Base-by-base conservation (phyloP, 1,139 yeast species). In the Yamadazyma epiphylla region DNA sequence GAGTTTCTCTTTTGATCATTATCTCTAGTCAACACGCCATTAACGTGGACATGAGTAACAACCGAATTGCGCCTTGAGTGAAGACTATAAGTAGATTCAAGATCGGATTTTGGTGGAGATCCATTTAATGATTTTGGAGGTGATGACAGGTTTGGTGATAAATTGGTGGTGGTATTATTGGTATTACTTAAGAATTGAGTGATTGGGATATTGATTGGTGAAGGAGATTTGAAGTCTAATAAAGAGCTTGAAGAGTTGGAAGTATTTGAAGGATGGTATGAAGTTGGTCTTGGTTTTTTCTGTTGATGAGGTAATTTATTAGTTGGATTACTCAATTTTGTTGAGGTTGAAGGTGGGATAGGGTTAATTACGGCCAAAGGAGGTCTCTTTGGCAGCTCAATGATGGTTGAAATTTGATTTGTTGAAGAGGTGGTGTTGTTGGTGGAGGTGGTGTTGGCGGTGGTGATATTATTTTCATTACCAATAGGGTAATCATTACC, bases 201-300 rank as follows among this genome's bases (percentile, higher is more conserved):
- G 25, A 59, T 52, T 10, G 67, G 60, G 14, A 56, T 42, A n/a
- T 60, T 58, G 4, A 61, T 49, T 7, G 66, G 64, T 9, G 48
- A 54, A 5, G 60, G 48, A 9, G 55, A 34, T 33, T 47, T 49
- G 27, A 38, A 45, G 20, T 45, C 42, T 35, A 57, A 48, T 24
- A 60, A 47, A n/a, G 64, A 49, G 4, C 68, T 60, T n/a, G 71
- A 64, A 16, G 66, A 60, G 48, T 80, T 87, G 47, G 79, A 81
- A 10, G 88, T 80, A 1, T 88, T 82, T 22, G 91, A 28, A 9
- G 94, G 91, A 49, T 83, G 89, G 49, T 80, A 83, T 6, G 89
- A 81, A 0, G 89, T 82, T 27, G 94, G 91, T 53, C 94, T 72
- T 32, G 86, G 88, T 47, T 74, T 80, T 51, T 76, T 72, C 29